Base-by-base conservation (phyloP, 805 yeast genomes). In the Komagataella phaffii region DNA sequence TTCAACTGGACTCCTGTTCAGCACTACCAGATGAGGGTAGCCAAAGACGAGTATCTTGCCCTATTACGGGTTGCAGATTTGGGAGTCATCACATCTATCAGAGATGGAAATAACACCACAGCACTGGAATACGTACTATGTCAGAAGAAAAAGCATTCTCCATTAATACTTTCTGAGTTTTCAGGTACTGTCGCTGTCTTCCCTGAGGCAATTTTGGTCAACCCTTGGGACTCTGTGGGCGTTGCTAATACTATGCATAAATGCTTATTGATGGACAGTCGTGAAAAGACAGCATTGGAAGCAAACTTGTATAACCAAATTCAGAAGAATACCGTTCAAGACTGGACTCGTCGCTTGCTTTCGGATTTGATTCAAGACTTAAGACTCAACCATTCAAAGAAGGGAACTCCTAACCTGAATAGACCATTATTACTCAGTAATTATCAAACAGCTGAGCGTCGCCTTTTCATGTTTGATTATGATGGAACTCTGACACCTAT, bases 401-500 rank as follows among this genome's bases (percentile, higher is more conserved):
- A 78, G 58, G 76, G 81, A 48, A 86, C 91, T 0, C 97, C 99
- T 1, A 83, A 89, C 14, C 73, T 90, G 57, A 88, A 91, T 64
- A 73, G 86, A 51, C 87, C 88, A 3, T 62, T 75, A 45, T 64
- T 91, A 54, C 68, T 79, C 52, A 71, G 76, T 19, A 75, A 76
- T 53, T 93, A 88, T 64, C 64, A 75, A 48, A 57, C 64, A 19
- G 80, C 96, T 0, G 55, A 77, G 40, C 76, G 85, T 58, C 76
- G 98, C 55, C 68, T 93, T 53, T 88, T 93, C 59, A 66, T 93
- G 59, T 90, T 93, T 68, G 99, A 93, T 68, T 93, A 93, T 64
- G 99, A 93, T 64, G 99, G 99, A 24, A 93, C 99, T 1, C 73
- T 93, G 58, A 88, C 99, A 0, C 98, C 98, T 12, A 93, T 93